Evolutionary conservation across 1,284 basidiomycete species (phyloP), one percentile per base, ranked within the genome.

Genomic region (Coniferiporia weirii): DNA sequence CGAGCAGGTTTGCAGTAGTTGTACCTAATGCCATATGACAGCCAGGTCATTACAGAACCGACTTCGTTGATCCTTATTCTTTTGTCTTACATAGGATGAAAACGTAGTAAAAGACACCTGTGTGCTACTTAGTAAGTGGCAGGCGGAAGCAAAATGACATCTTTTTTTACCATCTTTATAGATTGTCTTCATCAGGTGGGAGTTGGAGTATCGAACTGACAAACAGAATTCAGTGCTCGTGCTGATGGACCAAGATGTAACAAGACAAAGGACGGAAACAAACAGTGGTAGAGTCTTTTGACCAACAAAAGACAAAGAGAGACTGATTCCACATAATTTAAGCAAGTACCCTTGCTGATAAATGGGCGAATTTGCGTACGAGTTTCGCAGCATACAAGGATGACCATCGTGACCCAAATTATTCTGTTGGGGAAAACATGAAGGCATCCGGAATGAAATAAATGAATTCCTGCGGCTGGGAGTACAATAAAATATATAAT

Each of bases 81-180:
- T n/a, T n/a, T 7, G n/a, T 12, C 38, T 47, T 43, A 59, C 57
- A 27, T 32, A 59, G 22, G 10, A 59, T 54, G 17, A 38, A 38
- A 9, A 36, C 34, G 35, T 48, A 59, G 34, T 59, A 59, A 15
- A 53, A 12, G 3, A 53, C 34, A 19, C 57, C 57, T 59, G n/a
- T 13, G 20, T 17, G 9, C 47, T 15, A 22, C 10, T 35, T 27
- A n/a, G n/a, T n/a, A 17, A 36, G n/a, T n/a, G 47, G 17, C 17
- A 15, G 40, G 32, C 19, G n/a, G 52, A 4, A 27, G 12, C 8
- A 12, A 34, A 35, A 46, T 36, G 36, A 34, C 17, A 15, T 19
- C 57, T 10, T n/a, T n/a, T n/a, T n/a, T n/a, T 13, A 59, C 57
- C 57, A 20, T 59, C 57, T 38, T 34, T 53, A 17, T 54, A 34